Evolutionary conservation across 164 flowering plant species (phyloP).

Genomic region (Nelumbo lutea): DNA sequence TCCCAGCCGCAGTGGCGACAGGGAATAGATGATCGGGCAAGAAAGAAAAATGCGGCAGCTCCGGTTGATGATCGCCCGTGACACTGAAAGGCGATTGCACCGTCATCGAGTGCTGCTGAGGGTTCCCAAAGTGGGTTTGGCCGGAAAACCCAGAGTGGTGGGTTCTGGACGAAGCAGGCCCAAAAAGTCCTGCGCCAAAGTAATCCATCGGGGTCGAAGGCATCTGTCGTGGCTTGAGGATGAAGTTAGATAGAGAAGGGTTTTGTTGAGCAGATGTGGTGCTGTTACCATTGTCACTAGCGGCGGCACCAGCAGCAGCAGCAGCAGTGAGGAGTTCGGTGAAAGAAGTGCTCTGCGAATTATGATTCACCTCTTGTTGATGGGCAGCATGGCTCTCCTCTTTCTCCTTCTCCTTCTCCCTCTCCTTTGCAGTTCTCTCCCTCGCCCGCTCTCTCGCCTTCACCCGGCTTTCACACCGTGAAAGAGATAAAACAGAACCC

Average conservation of each 20-base stretch:
- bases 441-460: constrained; percentile 78
- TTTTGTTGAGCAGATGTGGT: constrained; percentile 17
- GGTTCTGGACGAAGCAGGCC: constrained; percentile 23
- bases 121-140: constrained; percentile 39
- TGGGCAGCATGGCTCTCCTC: constrained; percentile 14
- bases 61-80: constrained; percentile 31
- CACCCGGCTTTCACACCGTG: constrained; percentile 54
- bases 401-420: constrained; percentile 43
- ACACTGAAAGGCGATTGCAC: constrained; percentile 26
- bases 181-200: constrained; percentile 32
- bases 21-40: constrained; percentile 53
- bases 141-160: constrained; percentile 36
- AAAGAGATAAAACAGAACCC: constrained; percentile 66
- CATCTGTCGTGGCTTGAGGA: constrained; percentile 32
- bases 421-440: constrained; percentile 68
- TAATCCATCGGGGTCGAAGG: constrained; percentile 49
- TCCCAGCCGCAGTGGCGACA: constrained; percentile 20
- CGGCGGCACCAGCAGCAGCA: constrained; percentile 15
- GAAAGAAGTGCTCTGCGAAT: constrained; percentile 48
- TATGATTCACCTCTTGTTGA: constrained; percentile 27
- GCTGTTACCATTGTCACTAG: constrained; percentile 14
- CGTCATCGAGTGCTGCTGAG: constrained; percentile 25
- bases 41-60: constrained; percentile 62
- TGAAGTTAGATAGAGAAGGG: constrained; percentile 6
- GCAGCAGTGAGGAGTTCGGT: constrained; percentile 74